Base-by-base conservation (phyloP, 2,329 filamentous ascomycete genomes). In the Lachnellula suecica region DNA sequence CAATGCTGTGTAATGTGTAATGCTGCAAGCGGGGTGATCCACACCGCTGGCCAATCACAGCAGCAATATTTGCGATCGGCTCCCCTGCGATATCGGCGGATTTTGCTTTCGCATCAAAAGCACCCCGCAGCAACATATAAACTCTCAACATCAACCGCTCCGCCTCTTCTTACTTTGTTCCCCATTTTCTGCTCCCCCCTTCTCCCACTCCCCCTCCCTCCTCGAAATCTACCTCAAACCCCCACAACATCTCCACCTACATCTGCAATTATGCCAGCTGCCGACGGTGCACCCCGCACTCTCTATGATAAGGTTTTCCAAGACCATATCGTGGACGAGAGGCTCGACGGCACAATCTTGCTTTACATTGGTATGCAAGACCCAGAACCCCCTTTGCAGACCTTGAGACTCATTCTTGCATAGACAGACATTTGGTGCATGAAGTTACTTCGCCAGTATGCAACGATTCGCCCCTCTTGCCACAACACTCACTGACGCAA, bases 231-330 rank as follows among this genome's bases (percentile, higher is more conserved):
- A 42, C 2, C 43, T 22, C 29, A 17, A 43, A n/a, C 37, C 15
- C 6, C 19, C 15, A 27, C 17, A 17, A 5, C 22, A 46, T 22
- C 9, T 31, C 19, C 37, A n/a, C 24, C 38, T 31, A 1, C 41
- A 41, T 40, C 41, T 10, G 19, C 48, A 46, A 59, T 19, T n/a
- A 95, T 96, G 91, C 91, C 91, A 69, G 82, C 79, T 68, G 83
- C 82, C 63, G 84, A 87, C 63, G 78, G 79, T 71, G 81, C 79
- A 60, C 90, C 89, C 50, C 86, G 86, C 74, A 96, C 92, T 64
- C 81, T 97, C 68, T 97, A 97, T 76, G 93, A 97, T 81, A 97
- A 97, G 85, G 92, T 97, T 73, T 88, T 97, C 66, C 84, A 90
- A 66, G 87, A 87, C 76, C 94, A 99, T 72, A 87, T 97, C 66